A percentile compares a stretch with the other conserved stretches of the same genome.
These are phyloP conservation scores for Phytophthora lateralis DNA, from an alignment of 352 stramenopile genomes.

Conservation along the genomic window DNA sequence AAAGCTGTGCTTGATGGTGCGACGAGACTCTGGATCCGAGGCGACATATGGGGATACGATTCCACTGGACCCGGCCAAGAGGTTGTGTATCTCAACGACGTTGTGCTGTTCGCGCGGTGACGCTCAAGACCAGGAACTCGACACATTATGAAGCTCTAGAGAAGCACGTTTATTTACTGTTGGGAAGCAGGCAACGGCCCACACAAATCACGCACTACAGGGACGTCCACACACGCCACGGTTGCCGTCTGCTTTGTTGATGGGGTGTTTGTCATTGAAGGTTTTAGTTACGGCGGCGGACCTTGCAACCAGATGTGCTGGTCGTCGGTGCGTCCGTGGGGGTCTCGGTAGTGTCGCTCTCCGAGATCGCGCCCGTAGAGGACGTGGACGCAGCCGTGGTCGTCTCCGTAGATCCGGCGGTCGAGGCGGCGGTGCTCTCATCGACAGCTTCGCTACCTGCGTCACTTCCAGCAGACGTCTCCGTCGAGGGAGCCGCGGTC, in stretches of 20 bases:
- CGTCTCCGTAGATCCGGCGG: background rate
- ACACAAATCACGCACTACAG: conserved; percentile 23
- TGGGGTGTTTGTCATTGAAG: background rate
- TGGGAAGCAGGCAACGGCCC: background rate
- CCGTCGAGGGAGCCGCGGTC: conserved; percentile 10
- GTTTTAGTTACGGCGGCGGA: conserved; percentile 34
- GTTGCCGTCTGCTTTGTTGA: background rate
- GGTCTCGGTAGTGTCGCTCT: background rate
- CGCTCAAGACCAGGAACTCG: background rate
- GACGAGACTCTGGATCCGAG: conserved; percentile 59
- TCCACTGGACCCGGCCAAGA: conserved; percentile 57
- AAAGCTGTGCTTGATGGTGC: conserved; percentile 37
- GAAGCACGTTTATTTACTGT: conserved; percentile 21
- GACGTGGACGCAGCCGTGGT: conserved; percentile 12
- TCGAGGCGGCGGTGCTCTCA: conserved; percentile 7
- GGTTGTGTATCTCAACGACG: conserved; percentile 76
- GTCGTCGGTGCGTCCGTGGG: conserved; percentile 22
- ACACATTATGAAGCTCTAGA: conserved; percentile 9
- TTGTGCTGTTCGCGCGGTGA: conserved; percentile 51
- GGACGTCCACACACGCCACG: conserved; percentile 10
- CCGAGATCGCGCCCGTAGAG: conserved; percentile 2
- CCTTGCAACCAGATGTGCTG: conserved; percentile 38
- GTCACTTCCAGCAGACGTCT: conserved; percentile 10
- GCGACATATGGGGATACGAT: conserved; percentile 67
- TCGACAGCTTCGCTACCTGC: background rate